Evolutionary conservation across 768 basidiomycete species (phyloP), one percentile per base, ranked within the genome.

Genomic region (Gloeopeniophorella convolvens): DNA sequence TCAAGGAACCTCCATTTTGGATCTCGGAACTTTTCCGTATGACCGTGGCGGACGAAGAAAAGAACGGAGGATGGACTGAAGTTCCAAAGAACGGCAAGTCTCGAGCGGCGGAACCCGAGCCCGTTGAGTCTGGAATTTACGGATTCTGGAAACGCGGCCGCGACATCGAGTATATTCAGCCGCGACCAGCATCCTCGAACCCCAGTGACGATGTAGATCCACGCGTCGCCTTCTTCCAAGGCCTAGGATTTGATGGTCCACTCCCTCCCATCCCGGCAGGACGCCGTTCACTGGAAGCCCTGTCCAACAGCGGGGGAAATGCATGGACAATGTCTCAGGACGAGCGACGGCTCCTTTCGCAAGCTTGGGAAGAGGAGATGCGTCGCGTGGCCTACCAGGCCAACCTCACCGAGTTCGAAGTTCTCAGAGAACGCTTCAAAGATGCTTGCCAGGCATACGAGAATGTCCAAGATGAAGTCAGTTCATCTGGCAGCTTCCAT

Each of bases 391-490:
- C 68, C 24, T 66, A 70, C 18, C 48, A 59, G 0, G 57, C 64
- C 6, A 64, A 68, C 31, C 54, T 60, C 9, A 54, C 60, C 5
- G 73, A 79, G 16, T 85, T 82, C 40, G 61, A 73, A 3, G 47
- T 58, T 0, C 62, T 72, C 0, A 69, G 74, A 15, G 58, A 63
- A 36, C 63, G 65, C 28, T 71, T 76, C 48, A 67, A 70, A 11
- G 70, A 73, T 18, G 74, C 66, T 13, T 62, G 69, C 20, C 48
- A 60, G 10, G 55, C 62, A 3, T 65, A 69, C 44, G 66, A 69
- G 1, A 69, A 75, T 26, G 59, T 72, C n/a, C 72, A 68, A 46
- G 71, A 82, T 53, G 76, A 84, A 69, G 85, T 83, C 44, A 10
- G 70, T 59, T 18, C 24, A 45, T 32, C 21, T 5, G 31, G 28